Evolutionary conservation across 2,329 filamentous ascomycete genomes (phyloP).

Genomic region (Hymenoscyphus albidus): DNA sequence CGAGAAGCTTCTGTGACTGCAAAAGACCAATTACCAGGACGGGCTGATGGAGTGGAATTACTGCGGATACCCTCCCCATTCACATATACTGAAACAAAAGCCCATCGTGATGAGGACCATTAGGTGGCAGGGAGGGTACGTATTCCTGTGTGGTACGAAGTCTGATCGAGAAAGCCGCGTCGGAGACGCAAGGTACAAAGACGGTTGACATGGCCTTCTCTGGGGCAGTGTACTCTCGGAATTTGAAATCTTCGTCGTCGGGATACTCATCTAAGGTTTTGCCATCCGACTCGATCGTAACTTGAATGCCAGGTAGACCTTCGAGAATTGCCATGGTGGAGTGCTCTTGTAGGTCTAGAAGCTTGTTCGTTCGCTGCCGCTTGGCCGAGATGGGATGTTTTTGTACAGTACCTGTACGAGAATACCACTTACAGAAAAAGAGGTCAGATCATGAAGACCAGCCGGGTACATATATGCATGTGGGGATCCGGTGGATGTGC

Average conservation of each 20-base stretch:
- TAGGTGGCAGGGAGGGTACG: too few species aligned
- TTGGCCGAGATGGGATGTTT: neutral
- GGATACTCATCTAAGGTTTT: slow-evolving; percentile 22
- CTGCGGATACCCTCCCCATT: slow-evolving; percentile 16
- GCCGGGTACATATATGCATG: too few species aligned
- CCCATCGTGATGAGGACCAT: neutral
- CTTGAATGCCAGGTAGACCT: slow-evolving; percentile 22
- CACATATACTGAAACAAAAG: slow-evolving; percentile 16
- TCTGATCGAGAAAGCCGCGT: slow-evolving; percentile 20
- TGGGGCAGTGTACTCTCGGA: slow-evolving; percentile 7
- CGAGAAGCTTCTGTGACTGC: too few species aligned
- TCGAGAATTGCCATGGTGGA: slow-evolving; percentile 26
- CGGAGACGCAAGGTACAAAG: slow-evolving; percentile 23
- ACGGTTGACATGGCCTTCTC: slow-evolving; percentile 10
- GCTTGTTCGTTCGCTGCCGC: neutral
- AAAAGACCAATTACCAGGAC: neutral
- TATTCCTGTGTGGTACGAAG: slow-evolving; percentile 11
- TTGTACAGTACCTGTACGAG: too few species aligned
- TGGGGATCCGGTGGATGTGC: too few species aligned
- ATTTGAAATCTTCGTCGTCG: slow-evolving; percentile 17
- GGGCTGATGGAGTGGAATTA: neutral
- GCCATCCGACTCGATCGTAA: slow-evolving; percentile 21
- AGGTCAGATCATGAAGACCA: too few species aligned
- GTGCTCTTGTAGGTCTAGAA: neutral
- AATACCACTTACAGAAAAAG: too few species aligned